Base-by-base conservation (phyloP, 116 monocot genomes). In the Dioscorea cayenensis region DNA sequence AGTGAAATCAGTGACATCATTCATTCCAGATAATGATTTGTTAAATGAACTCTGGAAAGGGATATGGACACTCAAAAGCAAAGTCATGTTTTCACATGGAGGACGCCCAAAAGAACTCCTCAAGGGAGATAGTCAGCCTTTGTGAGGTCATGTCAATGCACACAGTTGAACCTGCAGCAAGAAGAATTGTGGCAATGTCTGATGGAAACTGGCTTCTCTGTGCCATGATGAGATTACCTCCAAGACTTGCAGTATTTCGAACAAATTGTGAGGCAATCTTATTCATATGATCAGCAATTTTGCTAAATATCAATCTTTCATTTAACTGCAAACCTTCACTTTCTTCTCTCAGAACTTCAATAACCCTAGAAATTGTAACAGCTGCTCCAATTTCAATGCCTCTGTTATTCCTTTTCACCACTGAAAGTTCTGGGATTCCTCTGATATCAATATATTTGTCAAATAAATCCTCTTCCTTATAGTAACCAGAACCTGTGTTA, bases 201-300 rank as follows among this genome's bases (percentile, higher is more conserved):
- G 95, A 95, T 14, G 91, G 83, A 70, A 95, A 95, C 29, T 79
- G 75, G 21, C 67, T 60, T 67, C 86, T 91, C 28, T 91, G 91
- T 23, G 95, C 89, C 89, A 95, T 78, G 27, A 95, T 80, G 23
- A 95, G 5, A 72, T 95, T 95, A 50, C 95, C 95, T 52, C 95
- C 95, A 59, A 95, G 63, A 71, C 86, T 95, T 14, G 95, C 91
- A 11, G 79, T 91, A 74, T 95, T 95, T 60, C 91, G 51, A 64
- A 95, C 77, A 79, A 79, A 88, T 28, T 58, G 64, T 25, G 95
- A 79, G 67, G 89, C 95, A n/a, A 91, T 82, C 65, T 86, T 91
- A 36, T 84, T 67, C 91, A 91, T 80, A 79, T 95, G 91, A 58
- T 82, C 68, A 65, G 95, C 91, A 68, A 91, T 70, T 71, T 89